Conservation (phyloP, 2,329 filamentous ascomycete genomes). For the Sporothrix dimorphospora region DNA sequence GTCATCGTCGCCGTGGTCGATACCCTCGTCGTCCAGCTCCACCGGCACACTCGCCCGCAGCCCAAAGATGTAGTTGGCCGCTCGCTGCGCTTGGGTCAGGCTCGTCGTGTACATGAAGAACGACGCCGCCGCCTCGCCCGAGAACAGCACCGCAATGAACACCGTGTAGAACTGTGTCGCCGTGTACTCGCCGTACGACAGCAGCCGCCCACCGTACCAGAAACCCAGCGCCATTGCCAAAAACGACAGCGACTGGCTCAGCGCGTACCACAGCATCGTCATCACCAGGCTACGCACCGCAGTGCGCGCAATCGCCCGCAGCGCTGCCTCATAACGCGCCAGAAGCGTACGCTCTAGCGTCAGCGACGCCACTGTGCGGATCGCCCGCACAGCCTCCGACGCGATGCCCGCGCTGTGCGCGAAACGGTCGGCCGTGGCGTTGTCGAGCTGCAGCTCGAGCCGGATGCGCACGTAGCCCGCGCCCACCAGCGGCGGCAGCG, state of each 20-base stretch:
- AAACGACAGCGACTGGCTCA: slow-evolving; percentile 68
- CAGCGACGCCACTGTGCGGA: slow-evolving; percentile 72
- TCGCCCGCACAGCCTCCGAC: slow-evolving; percentile 72
- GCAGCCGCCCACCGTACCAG: slow-evolving; percentile 47
- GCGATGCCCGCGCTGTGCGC: slow-evolving; percentile 74
- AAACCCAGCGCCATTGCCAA: slow-evolving; percentile 66
- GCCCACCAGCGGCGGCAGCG: slow-evolving; percentile 51
- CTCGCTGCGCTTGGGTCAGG: slow-evolving; percentile 40
- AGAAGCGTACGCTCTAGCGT: slow-evolving; percentile 70
- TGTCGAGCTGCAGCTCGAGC: slow-evolving; percentile 66
- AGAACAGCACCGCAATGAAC: slow-evolving; percentile 55
- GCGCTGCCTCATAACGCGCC: slow-evolving; percentile 61
- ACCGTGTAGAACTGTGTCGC: slow-evolving; percentile 52
- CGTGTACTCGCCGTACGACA: slow-evolving; percentile 44
- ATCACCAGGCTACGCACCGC: slow-evolving; percentile 66
- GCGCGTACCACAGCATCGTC: slow-evolving; percentile 67
- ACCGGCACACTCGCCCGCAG: slow-evolving; percentile 37
- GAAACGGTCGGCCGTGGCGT: slow-evolving; percentile 70
- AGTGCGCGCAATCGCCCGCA: slow-evolving; percentile 59
- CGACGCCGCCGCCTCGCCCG: slow-evolving; percentile 46
- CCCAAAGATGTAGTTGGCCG: slow-evolving; percentile 40
- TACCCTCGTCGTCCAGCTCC: slow-evolving; percentile 37
- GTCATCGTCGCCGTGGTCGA: background rate
- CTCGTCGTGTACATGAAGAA: slow-evolving; percentile 45
- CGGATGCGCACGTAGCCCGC: slow-evolving; percentile 56